These are phyloP conservation scores for Remersonia thermophila DNA, from an alignment of 2,329 filamentous ascomycete genomes.

Conservation along the genomic window DNA sequence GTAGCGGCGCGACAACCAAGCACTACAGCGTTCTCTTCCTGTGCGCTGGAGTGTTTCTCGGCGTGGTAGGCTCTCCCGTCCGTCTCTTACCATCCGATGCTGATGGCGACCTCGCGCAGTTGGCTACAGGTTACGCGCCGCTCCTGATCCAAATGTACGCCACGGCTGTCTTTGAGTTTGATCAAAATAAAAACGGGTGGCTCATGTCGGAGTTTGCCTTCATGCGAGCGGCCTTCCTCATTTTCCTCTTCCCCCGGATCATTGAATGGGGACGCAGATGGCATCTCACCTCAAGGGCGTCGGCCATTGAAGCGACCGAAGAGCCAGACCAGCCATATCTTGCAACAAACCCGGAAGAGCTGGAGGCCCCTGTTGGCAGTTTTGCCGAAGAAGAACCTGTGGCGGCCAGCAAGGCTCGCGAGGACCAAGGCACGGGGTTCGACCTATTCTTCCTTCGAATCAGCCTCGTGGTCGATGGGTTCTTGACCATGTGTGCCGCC, in stretches of 20 bases:
- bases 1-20: slow-evolving; percentile 35
- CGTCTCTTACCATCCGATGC: too few species aligned
- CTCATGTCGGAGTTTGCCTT: slow-evolving; percentile 44
- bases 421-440: slow-evolving; percentile 42
- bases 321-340: background rate
- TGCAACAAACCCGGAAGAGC: slow-evolving; percentile 28
- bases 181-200: slow-evolving; percentile 42
- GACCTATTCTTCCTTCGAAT: slow-evolving; percentile 56
- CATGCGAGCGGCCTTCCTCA: slow-evolving; percentile 41
- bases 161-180: slow-evolving; percentile 41
- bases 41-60: slow-evolving; percentile 53
- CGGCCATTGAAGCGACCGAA: slow-evolving; percentile 1
- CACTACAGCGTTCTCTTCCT: slow-evolving; percentile 54
- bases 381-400: slow-evolving; percentile 35
- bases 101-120: slow-evolving; percentile 17
- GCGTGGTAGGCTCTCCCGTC: slow-evolving; percentile 34
- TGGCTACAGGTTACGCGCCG: slow-evolving; percentile 57
- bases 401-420: slow-evolving; percentile 21
- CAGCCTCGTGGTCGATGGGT: slow-evolving; percentile 52
- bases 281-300: slow-evolving; percentile 14
- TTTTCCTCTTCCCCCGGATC: slow-evolving; percentile 41
- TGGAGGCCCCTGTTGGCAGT: slow-evolving; percentile 29
- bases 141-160: slow-evolving; percentile 49
- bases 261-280: slow-evolving; percentile 27
- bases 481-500: slow-evolving; percentile 49